phyloP scores from a whole-genome alignment of 2,329 filamentous ascomycete species.

The Passalora sequoiae region DNA sequence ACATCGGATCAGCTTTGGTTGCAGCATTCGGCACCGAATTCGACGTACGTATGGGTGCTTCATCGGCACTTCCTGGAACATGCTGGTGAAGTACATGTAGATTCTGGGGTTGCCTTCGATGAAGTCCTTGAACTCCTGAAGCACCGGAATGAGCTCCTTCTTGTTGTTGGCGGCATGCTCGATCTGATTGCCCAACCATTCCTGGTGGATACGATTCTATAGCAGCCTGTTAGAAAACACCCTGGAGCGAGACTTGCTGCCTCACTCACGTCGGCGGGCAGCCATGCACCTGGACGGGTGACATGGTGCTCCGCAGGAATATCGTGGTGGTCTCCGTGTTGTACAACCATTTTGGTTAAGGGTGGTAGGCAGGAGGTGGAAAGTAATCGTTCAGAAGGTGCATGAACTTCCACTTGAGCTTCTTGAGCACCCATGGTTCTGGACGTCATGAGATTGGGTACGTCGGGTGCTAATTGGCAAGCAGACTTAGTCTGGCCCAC shows the following conservation, averaged over 20 bases:
- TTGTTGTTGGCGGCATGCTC: constrained; percentile 50
- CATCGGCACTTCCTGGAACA: constrained; percentile 59
- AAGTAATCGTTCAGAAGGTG: no score
- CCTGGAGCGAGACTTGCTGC: background rate
- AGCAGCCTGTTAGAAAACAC: constrained; percentile 20
- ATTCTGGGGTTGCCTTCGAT: constrained; percentile 61
- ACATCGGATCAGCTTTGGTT: constrained; percentile 40
- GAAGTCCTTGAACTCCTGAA: constrained; percentile 60
- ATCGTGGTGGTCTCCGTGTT: constrained; percentile 42
- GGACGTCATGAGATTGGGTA: no score
- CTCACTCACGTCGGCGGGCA: constrained; percentile 41
- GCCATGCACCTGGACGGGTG: constrained; percentile 53
- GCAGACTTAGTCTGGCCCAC: no score
- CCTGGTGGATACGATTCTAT: constrained; percentile 57
- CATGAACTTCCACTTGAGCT: no score
- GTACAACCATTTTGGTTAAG: constrained; percentile 25
- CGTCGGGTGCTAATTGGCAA: no score
- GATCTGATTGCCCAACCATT: constrained; percentile 57
- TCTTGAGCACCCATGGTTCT: no score
- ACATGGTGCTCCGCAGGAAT: constrained; percentile 48
- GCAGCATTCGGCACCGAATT: no score
- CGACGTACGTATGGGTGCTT: constrained; percentile 51
- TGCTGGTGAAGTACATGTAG: constrained; percentile 59
- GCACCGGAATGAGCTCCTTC: constrained; percentile 53
- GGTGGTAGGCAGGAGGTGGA: no score